Evolutionary conservation across 306 rosid species (phyloP).

Genomic region (Cucurbita moschata): DNA sequence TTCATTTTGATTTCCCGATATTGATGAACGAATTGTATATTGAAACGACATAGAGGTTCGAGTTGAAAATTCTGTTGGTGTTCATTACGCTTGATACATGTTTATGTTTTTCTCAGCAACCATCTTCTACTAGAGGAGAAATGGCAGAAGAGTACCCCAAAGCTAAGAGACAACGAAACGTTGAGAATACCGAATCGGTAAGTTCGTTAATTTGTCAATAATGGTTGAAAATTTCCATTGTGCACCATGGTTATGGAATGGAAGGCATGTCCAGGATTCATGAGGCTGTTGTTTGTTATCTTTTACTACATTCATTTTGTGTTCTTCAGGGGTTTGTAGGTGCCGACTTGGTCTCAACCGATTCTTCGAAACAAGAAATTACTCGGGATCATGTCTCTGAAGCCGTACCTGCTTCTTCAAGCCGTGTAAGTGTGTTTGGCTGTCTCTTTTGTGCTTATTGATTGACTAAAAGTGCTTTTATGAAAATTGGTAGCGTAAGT

Average conservation of each 20-base stretch:
- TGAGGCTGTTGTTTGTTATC: not conserved
- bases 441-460: not conserved
- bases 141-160: conserved; percentile 11
- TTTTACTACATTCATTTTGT: not conserved
- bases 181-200: conserved; percentile 16
- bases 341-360: conserved; percentile 10
- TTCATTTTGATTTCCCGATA: not conserved
- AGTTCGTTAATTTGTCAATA: conserved; percentile 12
- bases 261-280: not conserved
- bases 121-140: conserved; percentile 21
- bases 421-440: conserved; percentile 21
- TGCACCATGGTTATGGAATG: not conserved
- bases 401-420: conserved; percentile 11
- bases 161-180: conserved; percentile 18
- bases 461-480: no score
- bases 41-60: not conserved
- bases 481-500: not conserved
- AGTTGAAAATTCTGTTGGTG: not conserved
- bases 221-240: not conserved
- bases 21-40: not conserved
- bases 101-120: conserved; percentile 45
- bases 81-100: not conserved
- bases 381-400: conserved; percentile 5
- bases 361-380: conserved; percentile 11
- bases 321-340: conserved; percentile 15